A percentile compares a stretch with the other conserved stretches of the same genome.
These are phyloP conservation scores for Moringa oleifera DNA, from an alignment of 345 rosid genomes.

Conservation along the genomic window DNA sequence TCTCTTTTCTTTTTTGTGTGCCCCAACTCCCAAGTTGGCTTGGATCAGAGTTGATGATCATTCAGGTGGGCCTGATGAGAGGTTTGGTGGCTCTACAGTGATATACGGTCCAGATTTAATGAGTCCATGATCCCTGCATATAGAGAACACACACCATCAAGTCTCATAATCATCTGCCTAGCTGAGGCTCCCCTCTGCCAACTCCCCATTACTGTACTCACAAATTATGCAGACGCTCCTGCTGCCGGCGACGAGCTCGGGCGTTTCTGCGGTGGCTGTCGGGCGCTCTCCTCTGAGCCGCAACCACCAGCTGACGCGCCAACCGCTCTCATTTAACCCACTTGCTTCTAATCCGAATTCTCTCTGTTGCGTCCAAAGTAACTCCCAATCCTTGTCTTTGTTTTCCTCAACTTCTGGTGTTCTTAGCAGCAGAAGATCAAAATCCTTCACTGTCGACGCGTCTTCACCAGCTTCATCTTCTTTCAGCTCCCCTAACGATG, in stretches of 20 bases:
- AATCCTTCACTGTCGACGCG: constrained; percentile 16
- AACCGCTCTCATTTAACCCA: constrained; percentile 12
- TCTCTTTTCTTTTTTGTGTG: too few relatives aligned
- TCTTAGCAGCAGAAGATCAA: constrained; percentile 28
- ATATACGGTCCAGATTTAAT: background rate
- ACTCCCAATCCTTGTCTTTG: constrained; percentile 18
- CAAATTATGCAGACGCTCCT: constrained; percentile 57
- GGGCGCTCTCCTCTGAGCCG: constrained; percentile 17
- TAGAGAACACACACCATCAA: background rate
- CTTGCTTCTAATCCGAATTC: constrained; percentile 16
- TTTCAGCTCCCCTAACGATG: constrained; percentile 36
- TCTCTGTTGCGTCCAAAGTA: constrained; percentile 13
- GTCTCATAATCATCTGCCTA: background rate
- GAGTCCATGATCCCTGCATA: background rate
- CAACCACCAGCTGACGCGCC: constrained; percentile 18
- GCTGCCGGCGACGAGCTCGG: constrained; percentile 38
- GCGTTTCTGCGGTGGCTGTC: constrained; percentile 23
- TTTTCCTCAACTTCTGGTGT: constrained; percentile 16
- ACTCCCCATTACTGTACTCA: background rate
- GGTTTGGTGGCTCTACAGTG: background rate
- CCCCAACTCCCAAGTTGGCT: too few relatives aligned
- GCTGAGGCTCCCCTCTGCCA: background rate
- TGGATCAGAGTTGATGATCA: too few relatives aligned
- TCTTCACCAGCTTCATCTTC: constrained; percentile 38
- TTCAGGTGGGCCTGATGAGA: background rate